Conservation (phyloP, 805 yeast genomes). For the Saccharomycopsis malanga region DNA sequence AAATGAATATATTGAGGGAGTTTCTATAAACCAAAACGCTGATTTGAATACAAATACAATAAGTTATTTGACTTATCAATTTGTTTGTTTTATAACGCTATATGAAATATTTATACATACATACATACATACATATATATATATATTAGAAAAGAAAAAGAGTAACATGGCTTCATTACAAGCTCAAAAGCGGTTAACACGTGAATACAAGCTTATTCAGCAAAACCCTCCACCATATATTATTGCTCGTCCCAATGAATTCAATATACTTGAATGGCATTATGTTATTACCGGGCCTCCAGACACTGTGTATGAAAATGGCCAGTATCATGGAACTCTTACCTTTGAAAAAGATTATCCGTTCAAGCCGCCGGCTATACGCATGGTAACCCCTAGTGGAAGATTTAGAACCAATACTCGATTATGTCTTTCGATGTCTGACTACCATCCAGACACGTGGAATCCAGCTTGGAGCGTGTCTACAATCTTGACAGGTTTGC, state of each 20-base stretch:
- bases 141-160: not conserved
- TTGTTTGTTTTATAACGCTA: too few species aligned
- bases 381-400: conserved; percentile 87
- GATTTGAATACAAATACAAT: too few species aligned
- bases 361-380: conserved; percentile 83
- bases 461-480: conserved; percentile 95
- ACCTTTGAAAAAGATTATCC: conserved; percentile 83
- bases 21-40: too few species aligned
- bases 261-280: conserved; percentile 89
- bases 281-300: conserved; percentile 90
- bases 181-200: conserved; percentile 48
- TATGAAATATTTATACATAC: too few species aligned
- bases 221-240: conserved; percentile 82
- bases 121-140: too few species aligned
- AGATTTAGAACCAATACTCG: conserved; percentile 76
- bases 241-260: conserved; percentile 78
- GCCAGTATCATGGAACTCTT: conserved; percentile 87
- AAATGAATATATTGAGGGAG: too few species aligned
- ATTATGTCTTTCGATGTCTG: conserved; percentile 86
- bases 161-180: conserved; percentile 28
- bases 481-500: conserved; percentile 77
- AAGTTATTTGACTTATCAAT: too few species aligned
- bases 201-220: conserved; percentile 72
- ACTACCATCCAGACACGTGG: conserved; percentile 92
- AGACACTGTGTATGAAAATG: conserved; percentile 75